Conservation (phyloP, 306 rosid genomes). For the Myrica gale region DNA sequence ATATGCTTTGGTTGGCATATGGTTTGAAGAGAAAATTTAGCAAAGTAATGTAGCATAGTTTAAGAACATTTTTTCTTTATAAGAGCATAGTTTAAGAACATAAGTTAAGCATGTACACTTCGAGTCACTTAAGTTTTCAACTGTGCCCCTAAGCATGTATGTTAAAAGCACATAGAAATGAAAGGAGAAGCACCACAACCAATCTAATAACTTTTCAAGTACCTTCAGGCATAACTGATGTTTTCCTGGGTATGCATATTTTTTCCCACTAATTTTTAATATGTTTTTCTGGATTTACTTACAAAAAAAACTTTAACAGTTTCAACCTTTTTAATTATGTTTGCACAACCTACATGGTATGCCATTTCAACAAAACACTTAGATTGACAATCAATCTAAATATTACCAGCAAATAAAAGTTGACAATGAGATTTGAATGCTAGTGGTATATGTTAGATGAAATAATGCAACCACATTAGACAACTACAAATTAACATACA, state of each 20-base stretch:
- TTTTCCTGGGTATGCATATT: neutral
- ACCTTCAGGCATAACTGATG: neutral
- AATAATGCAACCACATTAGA: too few species aligned
- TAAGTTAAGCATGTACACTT: neutral
- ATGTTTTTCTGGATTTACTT: neutral
- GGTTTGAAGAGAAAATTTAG: neutral
- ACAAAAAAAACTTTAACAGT: neutral
- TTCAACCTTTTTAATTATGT: neutral
- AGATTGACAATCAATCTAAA: too few species aligned
- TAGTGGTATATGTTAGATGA: too few species aligned
- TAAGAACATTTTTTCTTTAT: too few species aligned
- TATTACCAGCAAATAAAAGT: too few species aligned
- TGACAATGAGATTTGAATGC: too few species aligned
- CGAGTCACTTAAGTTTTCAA: neutral
- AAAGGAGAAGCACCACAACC: neutral
- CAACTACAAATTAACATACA: too few species aligned
- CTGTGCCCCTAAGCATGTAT: neutral
- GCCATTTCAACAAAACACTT: neutral
- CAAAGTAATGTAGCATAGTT: neutral
- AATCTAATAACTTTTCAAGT: neutral
- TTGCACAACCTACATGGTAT: neutral
- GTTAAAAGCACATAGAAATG: neutral
- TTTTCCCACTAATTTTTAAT: neutral
- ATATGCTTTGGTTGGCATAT: too few species aligned
- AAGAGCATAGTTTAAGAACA: neutral